phyloP scores from a whole-genome alignment of 176 grass and related monocot genomes.

The Oryza nivara region DNA sequence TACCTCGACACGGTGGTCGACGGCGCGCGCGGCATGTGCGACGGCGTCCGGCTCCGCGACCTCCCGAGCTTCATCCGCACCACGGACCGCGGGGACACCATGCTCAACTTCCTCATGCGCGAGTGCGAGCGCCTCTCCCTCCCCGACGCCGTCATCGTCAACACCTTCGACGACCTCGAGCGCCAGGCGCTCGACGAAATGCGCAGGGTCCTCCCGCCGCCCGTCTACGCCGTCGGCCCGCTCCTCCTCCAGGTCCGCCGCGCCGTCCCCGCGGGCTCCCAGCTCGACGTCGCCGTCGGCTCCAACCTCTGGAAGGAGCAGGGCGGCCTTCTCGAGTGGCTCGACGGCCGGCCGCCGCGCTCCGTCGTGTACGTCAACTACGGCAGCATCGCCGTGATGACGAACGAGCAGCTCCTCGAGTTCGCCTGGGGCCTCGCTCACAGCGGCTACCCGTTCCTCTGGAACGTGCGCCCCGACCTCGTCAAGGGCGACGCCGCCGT shows the following conservation, averaged over 20 bases:
- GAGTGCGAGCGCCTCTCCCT: slow-evolving; percentile 34
- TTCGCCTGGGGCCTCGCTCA: slow-evolving; percentile 78
- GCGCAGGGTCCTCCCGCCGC: slow-evolving; percentile 24
- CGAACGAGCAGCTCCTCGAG: slow-evolving; percentile 50
- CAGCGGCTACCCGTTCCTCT: slow-evolving; percentile 67
- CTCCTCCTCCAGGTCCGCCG: slow-evolving; percentile 38
- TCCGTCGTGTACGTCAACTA: slow-evolving; percentile 83
- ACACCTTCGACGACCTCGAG: slow-evolving; percentile 60
- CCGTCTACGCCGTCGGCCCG: slow-evolving; percentile 55
- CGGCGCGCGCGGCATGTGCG: slow-evolving; percentile 45
- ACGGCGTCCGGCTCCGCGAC: slow-evolving; percentile 43
- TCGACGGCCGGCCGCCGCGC: slow-evolving; percentile 29
- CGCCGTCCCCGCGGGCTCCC: not conserved
- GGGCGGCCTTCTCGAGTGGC: slow-evolving; percentile 53
- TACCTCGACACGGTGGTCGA: slow-evolving; percentile 48
- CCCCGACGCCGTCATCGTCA: slow-evolving; percentile 53
- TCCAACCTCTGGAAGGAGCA: slow-evolving; percentile 76
- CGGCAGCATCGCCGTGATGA: slow-evolving; percentile 78
- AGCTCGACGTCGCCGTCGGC: not conserved
- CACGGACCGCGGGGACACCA: slow-evolving; percentile 40
- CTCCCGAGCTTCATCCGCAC: slow-evolving; percentile 62
- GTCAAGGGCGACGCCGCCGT: slow-evolving; percentile 51
- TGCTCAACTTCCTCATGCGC: slow-evolving; percentile 43
- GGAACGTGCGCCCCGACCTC: slow-evolving; percentile 71
- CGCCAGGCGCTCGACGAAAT: slow-evolving; percentile 35